Base-by-base conservation (phyloP, 2,329 filamentous ascomycete species). In the Ceratocystis harringtonii region DNA sequence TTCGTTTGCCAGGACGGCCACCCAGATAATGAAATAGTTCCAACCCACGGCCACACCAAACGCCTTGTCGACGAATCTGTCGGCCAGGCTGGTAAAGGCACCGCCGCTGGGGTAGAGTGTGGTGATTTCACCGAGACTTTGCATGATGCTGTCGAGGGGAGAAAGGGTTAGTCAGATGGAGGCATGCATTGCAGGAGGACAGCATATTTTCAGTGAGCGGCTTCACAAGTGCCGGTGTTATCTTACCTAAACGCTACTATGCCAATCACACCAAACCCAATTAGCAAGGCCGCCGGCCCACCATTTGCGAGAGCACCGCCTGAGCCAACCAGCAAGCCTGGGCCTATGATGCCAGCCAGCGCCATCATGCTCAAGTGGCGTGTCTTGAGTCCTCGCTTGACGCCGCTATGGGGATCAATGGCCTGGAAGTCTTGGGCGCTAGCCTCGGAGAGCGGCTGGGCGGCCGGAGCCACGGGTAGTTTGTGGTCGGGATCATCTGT, bases 11-110 rank as follows among this genome's bases (percentile, higher is more conserved):
- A 89, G 75, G 5, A 88, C 84, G 15, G 79, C 79, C 45, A 80
- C 79, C 84, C 84, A 87, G 66, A 88, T 84, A 70, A 87, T 81
- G 69, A 82, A 88, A 73, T 88, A 88, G 67, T 86, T 87, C 85
- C 85, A 88, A 5, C 86, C 86, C 0, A 89, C 79, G 0, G 84
- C 85, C 45, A 86, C 83, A 10, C 81, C 83, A 70, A 89, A 85
- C 0, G 85, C 85, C 70, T 84, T 83, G 72, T 89, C 86, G 36
- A 89, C 83, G 69, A 90, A 86, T 6, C 87, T 81, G 68, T 87
- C 84, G 0, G 84, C 84, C 44, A 89, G 80, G 8, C 81, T 83
- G n/a, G 84, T 84, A 70, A 90, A 90, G 0, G 85, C 84, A 2
- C 87, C 87, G 4, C 84, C 84, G 0, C 83, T 85, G 0, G 87